These are phyloP conservation scores for Rosa multiflora DNA, from an alignment of 306 rosid species.

Conservation along the genomic window DNA sequence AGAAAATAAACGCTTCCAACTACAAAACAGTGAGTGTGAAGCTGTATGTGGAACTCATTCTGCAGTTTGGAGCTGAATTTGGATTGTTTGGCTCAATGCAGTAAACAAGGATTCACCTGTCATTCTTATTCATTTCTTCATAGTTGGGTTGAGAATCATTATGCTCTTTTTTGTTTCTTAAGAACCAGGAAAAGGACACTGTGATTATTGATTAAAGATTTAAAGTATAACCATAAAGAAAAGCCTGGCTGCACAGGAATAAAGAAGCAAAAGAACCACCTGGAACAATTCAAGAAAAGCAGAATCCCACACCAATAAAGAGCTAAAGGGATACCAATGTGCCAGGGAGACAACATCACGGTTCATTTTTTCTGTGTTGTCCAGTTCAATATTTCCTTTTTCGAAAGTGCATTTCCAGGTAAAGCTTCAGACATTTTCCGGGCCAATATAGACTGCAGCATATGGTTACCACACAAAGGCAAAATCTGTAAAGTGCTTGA, in stretches of 20 bases:
- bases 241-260: slow-evolving; percentile 34
- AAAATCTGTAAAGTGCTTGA: slow-evolving; percentile 29
- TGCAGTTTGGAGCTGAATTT: neutral
- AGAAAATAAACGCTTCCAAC: neutral
- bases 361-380: slow-evolving; percentile 32
- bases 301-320: slow-evolving; percentile 17
- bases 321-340: neutral
- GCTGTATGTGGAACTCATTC: neutral
- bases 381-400: slow-evolving; percentile 32
- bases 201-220: slow-evolving; percentile 11
- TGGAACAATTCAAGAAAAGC: slow-evolving; percentile 25
- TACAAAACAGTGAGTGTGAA: neutral
- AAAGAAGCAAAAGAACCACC: slow-evolving; percentile 36
- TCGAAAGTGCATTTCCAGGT: slow-evolving; percentile 35
- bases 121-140: neutral
- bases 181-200: neutral
- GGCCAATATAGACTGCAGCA: slow-evolving; percentile 29
- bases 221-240: slow-evolving; percentile 27
- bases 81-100: neutral
- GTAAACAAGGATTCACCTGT: slow-evolving; percentile 3
- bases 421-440: slow-evolving; percentile 23
- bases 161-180: neutral
- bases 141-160: neutral
- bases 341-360: slow-evolving; percentile 27
- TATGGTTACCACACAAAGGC: slow-evolving; percentile 22